Base-by-base conservation (phyloP, 352 stramenopile genomes). In the Phytophthora nicotianae region DNA sequence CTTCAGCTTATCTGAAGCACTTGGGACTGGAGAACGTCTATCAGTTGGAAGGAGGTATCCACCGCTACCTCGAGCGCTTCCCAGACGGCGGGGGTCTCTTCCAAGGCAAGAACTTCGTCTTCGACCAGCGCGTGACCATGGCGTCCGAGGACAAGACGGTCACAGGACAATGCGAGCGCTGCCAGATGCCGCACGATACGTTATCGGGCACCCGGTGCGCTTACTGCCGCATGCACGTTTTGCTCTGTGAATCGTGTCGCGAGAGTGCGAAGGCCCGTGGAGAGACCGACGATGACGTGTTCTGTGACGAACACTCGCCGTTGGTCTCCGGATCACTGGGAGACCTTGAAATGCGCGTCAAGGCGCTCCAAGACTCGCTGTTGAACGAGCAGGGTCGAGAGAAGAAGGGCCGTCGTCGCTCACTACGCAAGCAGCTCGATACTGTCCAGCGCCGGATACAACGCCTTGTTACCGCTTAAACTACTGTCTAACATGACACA, bases 101-200 rank as follows among this genome's bases (percentile, higher is more conserved):
- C 67, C 70, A 84, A 10, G 85, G 86, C 69, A 92, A 96, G 62
- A 93, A 92, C 67, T 96, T 93, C 58, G 86, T 95, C 40, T 96
- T 94, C 42, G 87, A 96, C 53, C 70, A 93, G 64, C 83, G 87
- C 8, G 84, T 94, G 21, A 74, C 83, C 2, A 78, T 96, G 59
- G 72, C 74, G 20, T 87, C 81, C 13, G 56, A 74, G 13, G 78
- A 87, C 29, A 50, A 70, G 49, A 74, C 69, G 2, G 52, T 96
- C 43, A 81, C 85, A 16, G 88, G 88, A 0, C 68, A 77, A 46
- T 96, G 88, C 56, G 73, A 81, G 23, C 62, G 56, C 9, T 96
- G 88, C 54, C 55, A 77, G 0, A 54, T 62, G 19, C 83, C 83
- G 2, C 77, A 91, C 55, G 88, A 96, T 51, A 74, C 76, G 16